Evolutionary conservation across 2,329 filamentous ascomycete species (phyloP).

Genomic region (Penicillium sp.): DNA sequence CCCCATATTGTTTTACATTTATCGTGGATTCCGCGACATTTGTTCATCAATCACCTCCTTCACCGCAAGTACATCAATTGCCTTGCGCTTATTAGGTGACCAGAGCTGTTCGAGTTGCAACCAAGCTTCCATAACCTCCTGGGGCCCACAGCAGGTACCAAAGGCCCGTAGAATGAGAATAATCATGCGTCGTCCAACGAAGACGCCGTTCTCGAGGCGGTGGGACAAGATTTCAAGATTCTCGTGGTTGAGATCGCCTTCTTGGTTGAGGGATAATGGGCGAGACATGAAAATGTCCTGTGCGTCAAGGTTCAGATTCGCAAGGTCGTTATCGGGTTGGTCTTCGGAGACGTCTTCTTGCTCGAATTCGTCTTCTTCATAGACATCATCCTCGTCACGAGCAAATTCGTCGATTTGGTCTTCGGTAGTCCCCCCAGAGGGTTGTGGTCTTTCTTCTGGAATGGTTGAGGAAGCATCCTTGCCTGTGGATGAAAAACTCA

Average conservation of each 20-base stretch:
- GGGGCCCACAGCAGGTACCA: conserved; percentile 36
- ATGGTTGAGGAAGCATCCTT: not conserved
- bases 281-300: conserved; percentile 1
- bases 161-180: conserved; percentile 43
- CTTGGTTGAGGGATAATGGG: not conserved
- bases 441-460: not conserved
- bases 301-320: not conserved
- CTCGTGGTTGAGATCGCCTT: conserved; percentile 1
- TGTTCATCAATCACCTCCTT: conserved; percentile 41
- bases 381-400: not conserved
- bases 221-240: conserved; percentile 22
- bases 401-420: not conserved
- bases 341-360: not conserved
- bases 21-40: conserved; percentile 20
- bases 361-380: conserved; percentile 8
- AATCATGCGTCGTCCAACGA: conserved; percentile 43
- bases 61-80: conserved; percentile 37
- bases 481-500: conserved; percentile 22
- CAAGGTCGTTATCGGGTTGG: not conserved
- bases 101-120: conserved; percentile 42
- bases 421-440: not conserved
- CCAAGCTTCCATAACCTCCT: conserved; percentile 41
- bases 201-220: conserved; percentile 42
- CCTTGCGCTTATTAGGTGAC: conserved; percentile 38
- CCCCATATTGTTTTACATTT: conserved; percentile 12